Percentiles rank a stretch among this genome's conserved stretches.
phyloP scores from a whole-genome alignment of 192 early-diverging fungal genomes.

The Rhizophagus clarus region DNA sequence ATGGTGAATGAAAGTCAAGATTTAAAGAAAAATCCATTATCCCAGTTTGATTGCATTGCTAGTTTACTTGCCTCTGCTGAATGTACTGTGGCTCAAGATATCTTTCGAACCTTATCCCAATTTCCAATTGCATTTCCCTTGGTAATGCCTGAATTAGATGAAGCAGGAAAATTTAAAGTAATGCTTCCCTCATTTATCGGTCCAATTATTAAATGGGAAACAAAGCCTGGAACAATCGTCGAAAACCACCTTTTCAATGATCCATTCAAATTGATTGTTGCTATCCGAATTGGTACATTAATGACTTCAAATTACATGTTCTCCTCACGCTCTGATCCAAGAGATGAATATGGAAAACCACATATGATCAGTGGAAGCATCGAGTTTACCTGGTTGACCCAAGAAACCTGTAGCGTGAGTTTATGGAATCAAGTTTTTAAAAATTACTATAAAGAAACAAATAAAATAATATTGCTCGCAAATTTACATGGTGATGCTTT shows the following conservation, averaged over 20 bases:
- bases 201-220: constrained; percentile 26
- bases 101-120: constrained; percentile 26
- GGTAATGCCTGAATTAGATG: constrained; percentile 14
- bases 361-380: constrained; percentile 27
- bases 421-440: constrained; percentile 29
- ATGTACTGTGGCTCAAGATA: constrained; percentile 29
- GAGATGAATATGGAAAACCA: constrained; percentile 22
- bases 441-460: constrained; percentile 22
- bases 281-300: constrained; percentile 22
- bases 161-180: constrained; percentile 22
- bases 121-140: constrained; percentile 31
- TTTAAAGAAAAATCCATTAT: not conserved
- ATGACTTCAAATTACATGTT: constrained; percentile 27
- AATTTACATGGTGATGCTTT: constrained; percentile 35
- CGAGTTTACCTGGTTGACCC: constrained; percentile 27
- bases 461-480: constrained; percentile 17
- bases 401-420: constrained; percentile 28
- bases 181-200: constrained; percentile 26
- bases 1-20: not conserved
- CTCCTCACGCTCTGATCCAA: constrained; percentile 21
- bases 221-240: constrained; percentile 18
- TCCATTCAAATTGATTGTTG: constrained; percentile 22
- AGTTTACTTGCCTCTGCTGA: constrained; percentile 16
- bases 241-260: constrained; percentile 30
- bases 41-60: constrained; percentile 27